A percentile compares a stretch with the other conserved stretches of the same genome.
Evolutionary conservation across 192 early-diverging fungal genomes (phyloP).

Genomic region (Linnemannia schmuckeri): DNA sequence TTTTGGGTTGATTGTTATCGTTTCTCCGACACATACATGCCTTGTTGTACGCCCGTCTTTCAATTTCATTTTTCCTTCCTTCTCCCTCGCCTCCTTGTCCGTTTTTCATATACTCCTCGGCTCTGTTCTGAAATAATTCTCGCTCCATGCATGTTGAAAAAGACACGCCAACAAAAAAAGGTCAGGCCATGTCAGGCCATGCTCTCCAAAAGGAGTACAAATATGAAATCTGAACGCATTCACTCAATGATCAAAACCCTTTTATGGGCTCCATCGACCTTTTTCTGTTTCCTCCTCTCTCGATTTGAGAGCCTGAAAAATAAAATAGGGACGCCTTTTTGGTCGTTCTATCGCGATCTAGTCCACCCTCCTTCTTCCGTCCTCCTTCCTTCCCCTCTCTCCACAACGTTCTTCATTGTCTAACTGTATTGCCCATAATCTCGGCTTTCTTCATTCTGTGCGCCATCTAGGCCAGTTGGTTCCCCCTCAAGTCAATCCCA

Average conservation of each 20-base stretch:
- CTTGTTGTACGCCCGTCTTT: neutral
- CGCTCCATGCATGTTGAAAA: neutral
- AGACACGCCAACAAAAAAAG: neutral
- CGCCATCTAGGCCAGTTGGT: slow-evolving; percentile 32
- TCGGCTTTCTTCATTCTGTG: neutral
- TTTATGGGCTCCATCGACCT: slow-evolving; percentile 10
- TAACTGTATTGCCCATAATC: neutral
- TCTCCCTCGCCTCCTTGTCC: neutral
- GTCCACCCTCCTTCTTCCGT: neutral
- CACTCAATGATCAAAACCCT: neutral
- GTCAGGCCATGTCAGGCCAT: slow-evolving; percentile 6
- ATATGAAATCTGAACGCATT: neutral
- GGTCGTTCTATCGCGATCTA: neutral
- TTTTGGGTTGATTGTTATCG: neutral
- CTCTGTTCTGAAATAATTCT: neutral
- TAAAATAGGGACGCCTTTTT: neutral
- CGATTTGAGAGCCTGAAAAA: neutral
- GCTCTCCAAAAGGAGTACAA: neutral
- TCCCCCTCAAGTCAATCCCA: slow-evolving; percentile 37
- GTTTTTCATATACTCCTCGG: neutral
- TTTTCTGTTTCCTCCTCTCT: neutral
- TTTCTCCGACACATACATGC: neutral
- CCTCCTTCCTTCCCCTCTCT: neutral
- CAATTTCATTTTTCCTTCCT: neutral
- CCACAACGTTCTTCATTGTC: neutral